A percentile compares a stretch with the other conserved stretches of the same genome.
Evolutionary conservation across 441 rosid genomes (phyloP).

Genomic region (Bruguiera hainesii): DNA sequence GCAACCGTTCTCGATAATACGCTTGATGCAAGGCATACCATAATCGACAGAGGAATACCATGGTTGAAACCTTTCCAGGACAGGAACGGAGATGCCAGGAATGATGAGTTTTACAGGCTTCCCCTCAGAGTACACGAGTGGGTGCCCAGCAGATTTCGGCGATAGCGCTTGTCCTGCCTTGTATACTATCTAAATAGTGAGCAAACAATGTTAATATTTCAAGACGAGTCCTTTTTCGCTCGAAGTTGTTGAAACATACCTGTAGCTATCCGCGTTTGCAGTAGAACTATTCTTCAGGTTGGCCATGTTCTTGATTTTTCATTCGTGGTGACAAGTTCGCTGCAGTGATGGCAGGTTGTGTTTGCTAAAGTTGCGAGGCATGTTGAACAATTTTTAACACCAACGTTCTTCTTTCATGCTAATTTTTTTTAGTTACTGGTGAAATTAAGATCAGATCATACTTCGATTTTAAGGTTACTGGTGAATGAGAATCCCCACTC

Average conservation of each 20-base stretch:
- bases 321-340: too few species aligned
- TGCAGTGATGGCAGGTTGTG: too few species aligned
- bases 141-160: conserved; percentile 66
- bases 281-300: neutral
- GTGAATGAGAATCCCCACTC: too few species aligned
- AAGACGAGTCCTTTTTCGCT: conserved; percentile 9
- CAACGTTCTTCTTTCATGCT: too few species aligned
- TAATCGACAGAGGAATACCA: conserved; percentile 57
- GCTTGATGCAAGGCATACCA: conserved; percentile 40
- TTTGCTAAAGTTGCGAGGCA: too few species aligned
- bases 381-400: too few species aligned
- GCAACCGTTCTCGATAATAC: conserved; percentile 83
- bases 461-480: too few species aligned
- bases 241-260: neutral
- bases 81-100: conserved; percentile 60
- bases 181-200: conserved; percentile 18
- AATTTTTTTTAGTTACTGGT: too few species aligned
- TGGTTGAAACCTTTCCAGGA: conserved; percentile 95
- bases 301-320: neutral
- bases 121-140: conserved; percentile 55
- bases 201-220: conserved; percentile 27
- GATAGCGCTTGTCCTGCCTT: conserved; percentile 15
- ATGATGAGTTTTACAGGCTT: conserved; percentile 64
- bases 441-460: too few species aligned
- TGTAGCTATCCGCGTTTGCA: neutral